Base-by-base conservation (phyloP, 805 yeast genomes). In the Zygotorulaspora florentina region DNA sequence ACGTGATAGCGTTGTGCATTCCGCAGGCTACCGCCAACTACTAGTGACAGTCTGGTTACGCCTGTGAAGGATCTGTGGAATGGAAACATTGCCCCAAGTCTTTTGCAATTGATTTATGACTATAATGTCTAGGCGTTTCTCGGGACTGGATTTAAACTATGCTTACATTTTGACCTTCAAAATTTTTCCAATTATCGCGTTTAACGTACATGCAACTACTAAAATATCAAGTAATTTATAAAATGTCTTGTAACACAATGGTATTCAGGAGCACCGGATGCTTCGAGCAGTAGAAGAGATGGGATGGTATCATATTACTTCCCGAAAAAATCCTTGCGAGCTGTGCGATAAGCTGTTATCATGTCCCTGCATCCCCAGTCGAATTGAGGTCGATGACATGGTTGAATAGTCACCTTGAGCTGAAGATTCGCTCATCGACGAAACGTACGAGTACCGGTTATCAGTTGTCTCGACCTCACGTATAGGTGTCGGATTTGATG, bases 301-400 rank as follows among this genome's bases (percentile, higher is more conserved):
- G 16, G 15, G 15, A 12, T 9, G 9, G 23, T 27, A 29, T 43
- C 40, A 48, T 25, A 56, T 47, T 8, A 58, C 48, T 40, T 58
- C 63, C 16, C 59, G 51, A 8, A 58, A 42, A 26, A 53, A 57
- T 7, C 61, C 63, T 13, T 50, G 52, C 11, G 50, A 42, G 42
- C 41, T 31, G 9, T 35, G 35, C 13, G 48, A 40, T 7, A 12
- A 41, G 9, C 23, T 26, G 36, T 28, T 34, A 7, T 42, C 23
- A 15, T 43, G 37, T 8, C 28, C 33, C 15, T 40, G 40, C 9
- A 41, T 20, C 5, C 20, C 40, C 15, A 46, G 36, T 10, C 49
- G 35, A 33, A 56, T 43, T 8, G 62, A 50, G 5, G 51, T 46
- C 8, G 58, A 50, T 1, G 61, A 52, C 16, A 51, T 28, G 7